These are phyloP conservation scores for Aspergillus melleus DNA, from an alignment of 2,329 filamentous ascomycete species.

Conservation along the genomic window DNA sequence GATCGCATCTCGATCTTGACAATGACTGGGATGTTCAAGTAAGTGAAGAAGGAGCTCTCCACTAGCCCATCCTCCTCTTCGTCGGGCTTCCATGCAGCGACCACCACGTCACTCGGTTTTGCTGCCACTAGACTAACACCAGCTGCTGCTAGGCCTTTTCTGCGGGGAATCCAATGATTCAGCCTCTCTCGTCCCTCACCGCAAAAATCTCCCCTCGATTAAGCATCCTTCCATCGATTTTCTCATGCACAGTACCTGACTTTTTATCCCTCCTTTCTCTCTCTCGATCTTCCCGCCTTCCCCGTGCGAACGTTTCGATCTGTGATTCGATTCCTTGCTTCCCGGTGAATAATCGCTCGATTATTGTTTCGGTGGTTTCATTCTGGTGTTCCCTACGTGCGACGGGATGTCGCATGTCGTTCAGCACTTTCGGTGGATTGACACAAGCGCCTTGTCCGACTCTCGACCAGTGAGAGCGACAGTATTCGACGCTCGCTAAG, in stretches of 20 bases:
- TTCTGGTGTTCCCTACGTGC: slow-evolving; percentile 8
- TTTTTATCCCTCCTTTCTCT: background rate
- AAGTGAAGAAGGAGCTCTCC: background rate
- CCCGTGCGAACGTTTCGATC: background rate
- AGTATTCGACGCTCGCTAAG: slow-evolving; percentile 26
- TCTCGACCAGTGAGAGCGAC: slow-evolving; percentile 27
- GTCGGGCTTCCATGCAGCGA: slow-evolving; percentile 32
- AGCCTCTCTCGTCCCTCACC: slow-evolving; percentile 15
- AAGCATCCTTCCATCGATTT: slow-evolving; percentile 4
- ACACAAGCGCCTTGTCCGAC: slow-evolving; percentile 29
- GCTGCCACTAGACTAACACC: slow-evolving; percentile 1
- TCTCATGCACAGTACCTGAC: slow-evolving; percentile 18
- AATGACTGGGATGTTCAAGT: background rate
- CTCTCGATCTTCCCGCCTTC: slow-evolving; percentile 2
- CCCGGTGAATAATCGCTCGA: slow-evolving; percentile 4
- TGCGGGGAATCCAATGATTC: slow-evolving; percentile 18
- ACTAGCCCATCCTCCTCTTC: slow-evolving; percentile 2
- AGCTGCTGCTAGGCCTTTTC: background rate
- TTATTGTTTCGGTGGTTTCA: slow-evolving; percentile 6
- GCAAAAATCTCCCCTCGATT: slow-evolving; percentile 16
- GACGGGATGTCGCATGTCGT: slow-evolving; percentile 30
- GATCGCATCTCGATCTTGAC: background rate
- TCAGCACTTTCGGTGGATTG: slow-evolving; percentile 23
- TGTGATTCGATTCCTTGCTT: slow-evolving; percentile 1
- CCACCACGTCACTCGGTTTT: slow-evolving; percentile 26